A percentile compares a stretch with the other conserved stretches of the same genome.
Conservation (phyloP, 1,284 basidiomycete genomes). For the Athelia sp. region DNA sequence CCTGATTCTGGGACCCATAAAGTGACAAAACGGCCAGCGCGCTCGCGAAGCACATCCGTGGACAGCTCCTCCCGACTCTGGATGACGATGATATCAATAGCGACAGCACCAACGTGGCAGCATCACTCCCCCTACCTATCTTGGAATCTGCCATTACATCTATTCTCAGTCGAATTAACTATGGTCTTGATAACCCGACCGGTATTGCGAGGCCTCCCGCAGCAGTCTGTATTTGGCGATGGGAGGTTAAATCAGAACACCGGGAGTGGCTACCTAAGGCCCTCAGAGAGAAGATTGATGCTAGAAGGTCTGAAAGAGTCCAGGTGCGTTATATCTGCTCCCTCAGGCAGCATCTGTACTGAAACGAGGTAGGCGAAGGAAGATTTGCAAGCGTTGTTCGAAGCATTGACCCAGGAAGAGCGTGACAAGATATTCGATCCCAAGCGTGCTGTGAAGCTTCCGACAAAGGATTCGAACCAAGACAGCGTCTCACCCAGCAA, state of each 20-base stretch:
- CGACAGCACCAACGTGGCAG: conserved; percentile 13
- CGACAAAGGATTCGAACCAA: conserved; percentile 32
- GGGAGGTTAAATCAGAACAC: conserved; percentile 69
- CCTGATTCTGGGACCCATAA: conserved; percentile 6
- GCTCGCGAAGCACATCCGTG: conserved; percentile 62
- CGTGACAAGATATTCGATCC: conserved; percentile 47
- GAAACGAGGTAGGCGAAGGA: conserved; percentile 47
- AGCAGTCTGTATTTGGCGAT: conserved; percentile 75
- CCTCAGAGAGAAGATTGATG: conserved; percentile 57
- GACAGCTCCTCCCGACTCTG: conserved; percentile 51
- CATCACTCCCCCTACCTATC: conserved; percentile 38
- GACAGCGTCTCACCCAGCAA: conserved; percentile 9
- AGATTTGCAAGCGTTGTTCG: conserved; percentile 48
- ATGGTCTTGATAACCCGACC: conserved; percentile 54
- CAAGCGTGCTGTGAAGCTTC: conserved; percentile 38
- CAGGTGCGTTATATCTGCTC: conserved; percentile 41
- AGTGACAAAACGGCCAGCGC: conserved; percentile 66
- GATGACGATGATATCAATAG: conserved; percentile 44
- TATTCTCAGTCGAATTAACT: conserved; percentile 64
- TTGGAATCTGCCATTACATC: conserved; percentile 61
- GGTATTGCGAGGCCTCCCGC: conserved; percentile 49
- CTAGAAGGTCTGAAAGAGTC: conserved; percentile 59
- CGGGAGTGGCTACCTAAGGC: conserved; percentile 68
- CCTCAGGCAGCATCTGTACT: background rate
- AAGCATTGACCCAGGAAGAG: conserved; percentile 51